Evolutionary conservation across 73 alveolate species (phyloP), one percentile per base, ranked within the genome.

Genomic region (Paramecium primaurelia): DNA sequence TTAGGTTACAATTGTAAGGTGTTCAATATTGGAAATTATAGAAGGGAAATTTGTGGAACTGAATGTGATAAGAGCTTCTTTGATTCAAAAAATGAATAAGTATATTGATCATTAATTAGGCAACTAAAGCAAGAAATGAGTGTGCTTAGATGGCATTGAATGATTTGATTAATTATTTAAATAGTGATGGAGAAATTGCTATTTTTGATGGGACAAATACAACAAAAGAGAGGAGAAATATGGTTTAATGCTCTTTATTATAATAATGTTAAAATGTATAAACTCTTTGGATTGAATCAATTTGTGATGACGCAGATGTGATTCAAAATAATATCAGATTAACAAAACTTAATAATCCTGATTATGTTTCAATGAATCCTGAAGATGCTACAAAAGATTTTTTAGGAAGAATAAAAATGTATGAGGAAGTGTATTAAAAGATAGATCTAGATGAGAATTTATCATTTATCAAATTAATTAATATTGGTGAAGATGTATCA

Each of bases 131-230:
- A 22, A 73, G 87, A 40, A 73, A 32, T 73, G 37, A 37, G 0
- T 73, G 87, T 73, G 87, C 87, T 16, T 37, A 37, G 20, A 22
- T 59, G 38, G 71, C 93, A 9, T 40, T 45, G n/a, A 92, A 88
- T 75, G 71, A 47, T 68, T 88, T 75, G 86, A 58, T 40, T 16
- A 40, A 28, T 9, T 93, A 12, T 59, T 68, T 93, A 16, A 47
- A 69, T 54, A 58, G 58, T 6, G 87, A 68, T n/a, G 96, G 96
- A 4, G 69, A 89, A 14, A 59, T 93, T 9, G 96, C 93, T 14
- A 36, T 93, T 14, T 93, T 64, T 75, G 94, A 93, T 89, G 96
- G 96, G 36, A 93, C 94, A 8, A 88, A 88, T 58, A 88, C 94
- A 51, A 93, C 94, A 16, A 47, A 58, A 12, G 20, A 32, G 8